Evolutionary conservation across 192 early-diverging fungal species (phyloP).

Genomic region (Cetraspora pellucida): DNA sequence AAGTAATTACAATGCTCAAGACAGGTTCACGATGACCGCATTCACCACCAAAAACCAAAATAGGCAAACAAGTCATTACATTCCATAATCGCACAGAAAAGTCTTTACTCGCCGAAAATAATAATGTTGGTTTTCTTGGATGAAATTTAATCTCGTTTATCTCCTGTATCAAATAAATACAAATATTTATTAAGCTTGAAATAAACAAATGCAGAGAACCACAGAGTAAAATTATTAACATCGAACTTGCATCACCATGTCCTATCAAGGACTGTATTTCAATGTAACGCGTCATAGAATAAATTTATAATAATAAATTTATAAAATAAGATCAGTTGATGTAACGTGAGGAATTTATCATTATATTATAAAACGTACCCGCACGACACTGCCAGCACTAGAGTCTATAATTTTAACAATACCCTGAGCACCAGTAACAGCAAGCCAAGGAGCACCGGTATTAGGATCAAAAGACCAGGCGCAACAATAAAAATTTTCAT

Average conservation of each 20-base stretch:
- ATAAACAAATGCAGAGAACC: neutral
- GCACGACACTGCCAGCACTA: neutral
- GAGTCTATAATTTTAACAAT: constrained; percentile 19
- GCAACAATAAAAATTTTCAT: constrained; percentile 30
- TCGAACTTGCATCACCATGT: constrained; percentile 28
- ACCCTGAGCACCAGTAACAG: constrained; percentile 16
- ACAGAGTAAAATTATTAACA: neutral
- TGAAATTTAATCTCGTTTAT: constrained; percentile 33
- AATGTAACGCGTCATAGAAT: too few species aligned
- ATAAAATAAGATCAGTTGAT: neutral
- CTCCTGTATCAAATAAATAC: constrained; percentile 10
- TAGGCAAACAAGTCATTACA: neutral
- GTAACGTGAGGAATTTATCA: neutral
- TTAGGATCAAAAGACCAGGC: constrained; percentile 24
- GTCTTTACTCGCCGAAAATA: constrained; percentile 30
- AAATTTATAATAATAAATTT: neutral
- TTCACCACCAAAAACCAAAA: constrained; percentile 27
- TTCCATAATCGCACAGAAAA: constrained; percentile 34
- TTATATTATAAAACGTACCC: neutral
- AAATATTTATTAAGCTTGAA: neutral
- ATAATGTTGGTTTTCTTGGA: neutral
- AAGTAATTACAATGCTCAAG: constrained; percentile 25
- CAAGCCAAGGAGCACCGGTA: constrained; percentile 16
- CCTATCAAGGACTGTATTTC: constrained; percentile 11
- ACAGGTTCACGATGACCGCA: constrained; percentile 27